Conservation (phyloP, 208 protist species). For the Naegleria fowleri region DNA sequence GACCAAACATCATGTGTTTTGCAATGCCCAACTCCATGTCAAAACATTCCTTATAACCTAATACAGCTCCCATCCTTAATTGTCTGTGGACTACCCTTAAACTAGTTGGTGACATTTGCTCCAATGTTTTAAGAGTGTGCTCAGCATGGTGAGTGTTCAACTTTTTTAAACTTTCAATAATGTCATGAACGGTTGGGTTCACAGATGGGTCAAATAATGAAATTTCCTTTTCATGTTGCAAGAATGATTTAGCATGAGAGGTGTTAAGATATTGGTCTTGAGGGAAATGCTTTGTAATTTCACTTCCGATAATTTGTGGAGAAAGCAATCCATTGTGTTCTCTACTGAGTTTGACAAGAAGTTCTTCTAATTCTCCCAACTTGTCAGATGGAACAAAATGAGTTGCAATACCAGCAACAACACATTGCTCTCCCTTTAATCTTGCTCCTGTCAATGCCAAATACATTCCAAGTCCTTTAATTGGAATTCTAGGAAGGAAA, state of each 20-base stretch:
- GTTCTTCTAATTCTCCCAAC: slow-evolving; percentile 53
- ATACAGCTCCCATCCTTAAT: not conserved
- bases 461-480: slow-evolving; percentile 57
- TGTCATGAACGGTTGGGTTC: not conserved
- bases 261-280: not conserved
- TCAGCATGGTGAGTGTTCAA: not conserved
- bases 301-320: not conserved
- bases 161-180: not conserved
- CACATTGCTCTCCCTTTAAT: slow-evolving; percentile 61
- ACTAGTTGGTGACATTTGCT: slow-evolving; percentile 3
- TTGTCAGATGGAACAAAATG: slow-evolving; percentile 60
- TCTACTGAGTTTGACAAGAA: slow-evolving; percentile 46
- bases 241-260: not conserved
- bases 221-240: not conserved
- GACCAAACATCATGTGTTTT: slow-evolving; percentile 40
- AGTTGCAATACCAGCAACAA: slow-evolving; percentile 62
- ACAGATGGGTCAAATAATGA: not conserved
- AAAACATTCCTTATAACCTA: slow-evolving; percentile 51
- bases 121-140: not conserved
- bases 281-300: not conserved
- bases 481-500: slow-evolving; percentile 57
- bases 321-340: not conserved
- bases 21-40: slow-evolving; percentile 55
- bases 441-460: slow-evolving; percentile 64
- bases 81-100: slow-evolving; percentile 22